Percentiles rank a stretch among this genome's conserved stretches.
Conservation (phyloP, 1,284 basidiomycete species). For the Stereum hirsutum region DNA sequence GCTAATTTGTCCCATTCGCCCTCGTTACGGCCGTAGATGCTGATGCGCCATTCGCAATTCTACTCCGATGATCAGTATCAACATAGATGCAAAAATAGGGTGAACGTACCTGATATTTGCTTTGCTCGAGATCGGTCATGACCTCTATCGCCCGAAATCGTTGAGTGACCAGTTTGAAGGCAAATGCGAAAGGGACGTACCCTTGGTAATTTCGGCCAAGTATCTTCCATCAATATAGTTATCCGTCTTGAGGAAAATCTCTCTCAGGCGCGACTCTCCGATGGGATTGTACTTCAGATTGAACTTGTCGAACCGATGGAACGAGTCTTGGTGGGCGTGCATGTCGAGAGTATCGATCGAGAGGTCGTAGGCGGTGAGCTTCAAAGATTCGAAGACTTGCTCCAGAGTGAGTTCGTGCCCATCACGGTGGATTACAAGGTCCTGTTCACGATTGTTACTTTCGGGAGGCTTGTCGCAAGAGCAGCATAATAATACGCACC, state of each 20-base stretch:
- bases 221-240: constrained; percentile 91
- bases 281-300: constrained; percentile 92
- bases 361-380: constrained; percentile 94
- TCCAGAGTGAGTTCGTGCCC: constrained; percentile 83
- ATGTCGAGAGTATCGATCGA: constrained; percentile 99
- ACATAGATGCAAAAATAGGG: neutral
- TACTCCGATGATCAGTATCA: constrained; percentile 6
- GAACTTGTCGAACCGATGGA: constrained; percentile 97
- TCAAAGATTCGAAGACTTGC: constrained; percentile 93
- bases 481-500: constrained; percentile 24
- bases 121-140: constrained; percentile 93
- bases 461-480: constrained; percentile 1
- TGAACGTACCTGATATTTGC: constrained; percentile 86
- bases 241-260: constrained; percentile 99
- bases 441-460: constrained; percentile 50
- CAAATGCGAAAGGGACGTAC: constrained; percentile 25
- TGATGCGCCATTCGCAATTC: constrained; percentile 97
- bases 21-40: constrained; percentile 79
- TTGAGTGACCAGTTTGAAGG: neutral
- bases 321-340: constrained; percentile 97
- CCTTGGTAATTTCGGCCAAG: constrained; percentile 90
- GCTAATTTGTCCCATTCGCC: constrained; percentile 98
- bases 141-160: constrained; percentile 52
- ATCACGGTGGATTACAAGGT: constrained; percentile 94
- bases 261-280: constrained; percentile 89